Conservation (phyloP, 805 yeast species). For the Yamadazyma ubonensis region DNA sequence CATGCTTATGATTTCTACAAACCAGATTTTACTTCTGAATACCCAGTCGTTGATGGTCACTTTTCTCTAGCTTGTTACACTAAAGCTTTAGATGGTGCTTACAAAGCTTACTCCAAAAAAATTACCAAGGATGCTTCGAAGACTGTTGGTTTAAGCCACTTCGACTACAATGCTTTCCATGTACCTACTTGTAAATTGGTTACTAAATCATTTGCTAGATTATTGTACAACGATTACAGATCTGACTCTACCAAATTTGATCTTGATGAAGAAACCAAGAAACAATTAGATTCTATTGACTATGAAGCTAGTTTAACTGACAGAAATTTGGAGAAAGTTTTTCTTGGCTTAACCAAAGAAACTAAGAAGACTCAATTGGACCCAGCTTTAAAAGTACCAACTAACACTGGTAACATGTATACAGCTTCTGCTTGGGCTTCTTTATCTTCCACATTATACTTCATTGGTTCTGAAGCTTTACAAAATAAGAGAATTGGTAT, state of each 20-base stretch:
- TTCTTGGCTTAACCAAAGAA: conserved; percentile 74
- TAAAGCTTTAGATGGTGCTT: conserved; percentile 86
- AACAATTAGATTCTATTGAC: conserved; percentile 50
- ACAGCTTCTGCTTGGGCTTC: conserved; percentile 92
- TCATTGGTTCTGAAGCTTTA: conserved; percentile 69
- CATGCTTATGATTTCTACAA: conserved; percentile 98
- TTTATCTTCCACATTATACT: conserved; percentile 75
- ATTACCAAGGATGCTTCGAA: conserved; percentile 46
- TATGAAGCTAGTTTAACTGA: conserved; percentile 81
- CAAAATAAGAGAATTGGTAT: conserved; percentile 85
- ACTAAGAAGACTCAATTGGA: conserved; percentile 64
- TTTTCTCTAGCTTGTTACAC: conserved; percentile 92
- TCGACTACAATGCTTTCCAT: conserved; percentile 95
- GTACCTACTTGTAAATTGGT: conserved; percentile 98
- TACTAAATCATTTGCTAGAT: conserved; percentile 86
- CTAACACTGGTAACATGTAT: conserved; percentile 98
- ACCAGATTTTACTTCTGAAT: conserved; percentile 94
- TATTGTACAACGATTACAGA: conserved; percentile 83
- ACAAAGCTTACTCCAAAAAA: conserved; percentile 77
- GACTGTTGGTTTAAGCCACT: conserved; percentile 66
- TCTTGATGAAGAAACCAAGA: conserved; percentile 49
- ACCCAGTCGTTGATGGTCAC: conserved; percentile 97
- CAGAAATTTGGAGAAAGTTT: conserved; percentile 79
- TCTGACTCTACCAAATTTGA: conserved; percentile 61
- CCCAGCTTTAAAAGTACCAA: conserved; percentile 83